Base-by-base conservation (phyloP, 495 filamentous ascomycete genomes). In the Aspergillus conjunctus region DNA sequence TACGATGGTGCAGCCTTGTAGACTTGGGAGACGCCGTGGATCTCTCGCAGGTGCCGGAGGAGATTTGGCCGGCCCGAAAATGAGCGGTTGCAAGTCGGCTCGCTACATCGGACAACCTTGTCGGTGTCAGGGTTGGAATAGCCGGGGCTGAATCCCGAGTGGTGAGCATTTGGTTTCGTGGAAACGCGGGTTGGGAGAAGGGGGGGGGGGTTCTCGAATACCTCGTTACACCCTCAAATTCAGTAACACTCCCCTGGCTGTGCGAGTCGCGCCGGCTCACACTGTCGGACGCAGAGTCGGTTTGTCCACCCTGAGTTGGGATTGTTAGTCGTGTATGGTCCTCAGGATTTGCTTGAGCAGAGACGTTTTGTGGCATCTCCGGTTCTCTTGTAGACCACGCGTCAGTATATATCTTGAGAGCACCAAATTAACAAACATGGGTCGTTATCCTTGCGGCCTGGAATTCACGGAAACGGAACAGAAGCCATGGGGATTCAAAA, bases 1-100 rank as follows among this genome's bases (percentile, higher is more conserved):
- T 48, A 48, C 18, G 44, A 48, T 11, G 44, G 44, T 7, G 44
- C 17, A 14, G 17, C 17, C 20, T 48, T 48, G 44, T 48, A 48
- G n/a, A 48, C 44, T 17, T 48, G 44, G 44, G 44, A 48, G 44
- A 48, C 17, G 10, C 44, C 44, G 20, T 48, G 44, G 17, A 48
- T 17, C 44, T 48, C 44, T 22, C 44, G 17, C 17, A 18, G 18
- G 20, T 48, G 44, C 5, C 44, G 17, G n/a, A 48, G 18, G 17
- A 48, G 20, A 21, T 48, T 48, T 48, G 44, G 17, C 4, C 44
- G 44, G 17, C 44, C 44, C 9, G 44, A 48, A 17, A 48, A 48
- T 10, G 5, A 3, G 20, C 44, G 44, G 18, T 22, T 21, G 37
- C 37, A 41, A 3, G 37, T 41, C 11, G 37, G 37, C 15, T 41